Conservation (phyloP, 2,329 filamentous ascomycete genomes). For the Epichloe typhina region DNA sequence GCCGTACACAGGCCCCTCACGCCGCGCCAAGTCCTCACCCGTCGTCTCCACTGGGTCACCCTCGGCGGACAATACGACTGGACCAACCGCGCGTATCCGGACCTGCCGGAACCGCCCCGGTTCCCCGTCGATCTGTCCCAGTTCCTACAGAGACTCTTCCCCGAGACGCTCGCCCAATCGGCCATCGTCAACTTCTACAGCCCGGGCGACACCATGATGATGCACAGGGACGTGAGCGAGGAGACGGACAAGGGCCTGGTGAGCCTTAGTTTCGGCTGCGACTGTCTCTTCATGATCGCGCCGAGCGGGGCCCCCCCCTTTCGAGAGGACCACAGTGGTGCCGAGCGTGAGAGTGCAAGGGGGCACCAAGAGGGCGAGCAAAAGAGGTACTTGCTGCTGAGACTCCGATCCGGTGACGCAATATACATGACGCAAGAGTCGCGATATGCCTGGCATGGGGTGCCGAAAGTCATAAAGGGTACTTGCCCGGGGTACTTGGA, state of each 20-base stretch:
- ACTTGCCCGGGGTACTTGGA: slow-evolving; percentile 67
- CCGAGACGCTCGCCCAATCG: slow-evolving; percentile 66
- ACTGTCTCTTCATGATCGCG: slow-evolving; percentile 76
- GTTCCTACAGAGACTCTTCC: slow-evolving; percentile 60
- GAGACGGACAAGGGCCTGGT: slow-evolving; percentile 64
- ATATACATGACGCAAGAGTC: slow-evolving; percentile 77
- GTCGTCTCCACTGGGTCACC: slow-evolving; percentile 84
- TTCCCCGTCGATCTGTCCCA: slow-evolving; percentile 63
- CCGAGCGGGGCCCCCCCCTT: slow-evolving; percentile 28
- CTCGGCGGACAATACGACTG: slow-evolving; percentile 95
- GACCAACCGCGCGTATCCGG: slow-evolving; percentile 74
- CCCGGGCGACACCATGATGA: slow-evolving; percentile 78
- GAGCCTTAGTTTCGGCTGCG: slow-evolving; percentile 80
- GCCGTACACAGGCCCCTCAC: slow-evolving; percentile 61
- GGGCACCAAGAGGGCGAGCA: slow-evolving; percentile 9
- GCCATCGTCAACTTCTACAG: slow-evolving; percentile 92
- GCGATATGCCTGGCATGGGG: slow-evolving; percentile 88
- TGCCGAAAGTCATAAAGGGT: slow-evolving; percentile 68
- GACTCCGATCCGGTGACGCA: slow-evolving; percentile 72
- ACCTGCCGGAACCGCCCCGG: slow-evolving; percentile 41
- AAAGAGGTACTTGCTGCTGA: slow-evolving; percentile 44
- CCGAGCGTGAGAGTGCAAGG: background rate
- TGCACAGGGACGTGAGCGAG: slow-evolving; percentile 91
- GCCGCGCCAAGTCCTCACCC: slow-evolving; percentile 56
- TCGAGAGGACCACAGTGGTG: slow-evolving; percentile 11